A percentile compares a stretch with the other conserved stretches of the same genome.
Evolutionary conservation across 352 stramenopile genomes (phyloP).

Genomic region (Phytophthora fragariaefolia): DNA sequence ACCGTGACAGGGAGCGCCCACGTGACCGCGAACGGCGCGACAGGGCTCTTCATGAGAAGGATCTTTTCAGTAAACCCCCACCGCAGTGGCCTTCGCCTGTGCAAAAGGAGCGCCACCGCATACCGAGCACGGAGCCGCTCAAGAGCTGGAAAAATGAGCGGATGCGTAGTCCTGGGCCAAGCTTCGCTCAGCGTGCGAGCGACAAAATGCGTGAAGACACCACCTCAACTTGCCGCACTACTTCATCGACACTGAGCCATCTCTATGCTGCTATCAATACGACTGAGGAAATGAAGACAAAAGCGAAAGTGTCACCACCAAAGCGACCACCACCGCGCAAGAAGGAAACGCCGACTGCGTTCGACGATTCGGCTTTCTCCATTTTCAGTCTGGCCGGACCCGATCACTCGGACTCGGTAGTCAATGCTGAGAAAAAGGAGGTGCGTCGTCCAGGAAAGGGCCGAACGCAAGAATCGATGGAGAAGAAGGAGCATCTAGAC

Average conservation of each 20-base stretch:
- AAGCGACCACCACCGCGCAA: slow-evolving; percentile 25
- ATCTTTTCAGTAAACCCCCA: slow-evolving; percentile 22
- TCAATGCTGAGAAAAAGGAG: slow-evolving; percentile 26
- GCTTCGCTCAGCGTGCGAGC: slow-evolving; percentile 21
- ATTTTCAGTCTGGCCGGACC: slow-evolving; percentile 52
- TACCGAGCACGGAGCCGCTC: slow-evolving; percentile 6
- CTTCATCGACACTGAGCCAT: slow-evolving; percentile 43
- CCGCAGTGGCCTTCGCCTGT: slow-evolving; percentile 13
- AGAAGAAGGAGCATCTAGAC: slow-evolving; percentile 49
- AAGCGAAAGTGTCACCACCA: slow-evolving; percentile 14
- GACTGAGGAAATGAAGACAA: slow-evolving; percentile 15
- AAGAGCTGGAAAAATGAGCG: slow-evolving; percentile 27
- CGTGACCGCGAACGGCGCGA: slow-evolving; percentile 1
- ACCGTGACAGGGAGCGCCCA: slow-evolving; percentile 7
- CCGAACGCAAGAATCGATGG: slow-evolving; percentile 23
- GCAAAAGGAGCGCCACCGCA: slow-evolving; percentile 29
- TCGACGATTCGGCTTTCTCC: slow-evolving; percentile 45
- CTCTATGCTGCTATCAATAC: slow-evolving; percentile 35
- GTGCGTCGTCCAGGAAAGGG: slow-evolving; percentile 2
- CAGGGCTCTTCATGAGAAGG: slow-evolving; percentile 31
- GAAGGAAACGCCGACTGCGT: slow-evolving; percentile 30
- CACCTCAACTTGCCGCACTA: slow-evolving; percentile 39
- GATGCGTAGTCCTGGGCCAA: slow-evolving; percentile 24
- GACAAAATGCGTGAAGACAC: slow-evolving; percentile 31
- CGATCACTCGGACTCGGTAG: slow-evolving; percentile 52